phyloP scores from a whole-genome alignment of 1,284 basidiomycete species.

The Tylopilus sp. region DNA sequence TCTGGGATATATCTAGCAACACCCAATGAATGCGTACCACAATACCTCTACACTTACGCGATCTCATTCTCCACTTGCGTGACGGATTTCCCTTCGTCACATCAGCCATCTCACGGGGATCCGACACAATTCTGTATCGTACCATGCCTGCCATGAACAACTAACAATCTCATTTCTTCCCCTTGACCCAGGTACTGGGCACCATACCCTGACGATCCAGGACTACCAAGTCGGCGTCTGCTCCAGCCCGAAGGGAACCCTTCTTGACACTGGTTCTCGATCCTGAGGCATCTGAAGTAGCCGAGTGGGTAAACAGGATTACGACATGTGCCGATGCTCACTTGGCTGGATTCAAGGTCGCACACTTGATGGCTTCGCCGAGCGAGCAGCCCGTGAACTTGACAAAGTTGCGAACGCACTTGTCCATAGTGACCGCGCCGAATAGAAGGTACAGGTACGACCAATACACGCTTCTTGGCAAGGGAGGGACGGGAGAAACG shows the following conservation, averaged over 20 bases:
- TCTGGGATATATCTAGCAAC: too few species aligned
- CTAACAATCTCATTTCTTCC: conserved; percentile 50
- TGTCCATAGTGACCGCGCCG: conserved; percentile 84
- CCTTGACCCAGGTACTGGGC: conserved; percentile 84
- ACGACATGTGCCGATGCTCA: conserved; percentile 41
- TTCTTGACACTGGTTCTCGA: conserved; percentile 83
- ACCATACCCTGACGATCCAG: conserved; percentile 78
- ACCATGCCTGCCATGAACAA: too few species aligned
- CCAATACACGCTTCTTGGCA: too few species aligned
- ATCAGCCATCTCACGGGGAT: too few species aligned
- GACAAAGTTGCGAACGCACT: conserved; percentile 87
- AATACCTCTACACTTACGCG: neutral
- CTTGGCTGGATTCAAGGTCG: conserved; percentile 86
- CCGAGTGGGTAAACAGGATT: neutral
- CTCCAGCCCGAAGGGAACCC: conserved; percentile 82
- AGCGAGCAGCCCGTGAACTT: conserved; percentile 86
- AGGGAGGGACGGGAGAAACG: too few species aligned
- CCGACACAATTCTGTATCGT: too few species aligned
- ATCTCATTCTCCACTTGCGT: neutral
- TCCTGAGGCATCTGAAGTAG: conserved; percentile 73
- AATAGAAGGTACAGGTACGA: neutral
- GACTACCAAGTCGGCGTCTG: conserved; percentile 87
- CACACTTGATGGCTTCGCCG: conserved; percentile 86
- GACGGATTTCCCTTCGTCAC: too few species aligned
- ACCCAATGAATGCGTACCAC: too few species aligned